A percentile compares a stretch with the other conserved stretches of the same genome.
phyloP scores from a whole-genome alignment of 208 protist species.

The Phytomonas sp. region DNA sequence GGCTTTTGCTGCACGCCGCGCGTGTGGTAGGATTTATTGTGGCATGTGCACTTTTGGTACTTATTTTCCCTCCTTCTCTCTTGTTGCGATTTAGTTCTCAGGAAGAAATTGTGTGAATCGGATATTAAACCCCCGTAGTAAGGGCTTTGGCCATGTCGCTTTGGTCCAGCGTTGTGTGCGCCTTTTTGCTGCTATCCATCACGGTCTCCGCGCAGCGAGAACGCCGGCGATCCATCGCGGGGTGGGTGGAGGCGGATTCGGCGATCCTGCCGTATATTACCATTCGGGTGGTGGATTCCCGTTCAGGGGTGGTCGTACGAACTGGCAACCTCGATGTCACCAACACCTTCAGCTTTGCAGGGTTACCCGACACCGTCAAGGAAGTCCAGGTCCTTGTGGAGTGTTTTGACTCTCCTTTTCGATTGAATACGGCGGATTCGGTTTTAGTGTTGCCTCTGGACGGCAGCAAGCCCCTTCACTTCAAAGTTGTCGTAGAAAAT shows the following conservation, averaged over 20 bases:
- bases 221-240: constrained; percentile 22
- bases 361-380: constrained; percentile 24
- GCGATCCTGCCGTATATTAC: constrained; percentile 41
- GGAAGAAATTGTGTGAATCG: neutral
- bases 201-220: neutral
- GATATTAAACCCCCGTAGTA: neutral
- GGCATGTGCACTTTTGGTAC: neutral
- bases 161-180: neutral
- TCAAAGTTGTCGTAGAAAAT: neutral
- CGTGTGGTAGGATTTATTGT: neutral
- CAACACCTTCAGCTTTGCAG: constrained; percentile 54
- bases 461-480: neutral
- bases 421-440: constrained; percentile 8
- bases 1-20: neutral
- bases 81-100: neutral
- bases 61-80: neutral
- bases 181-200: neutral
- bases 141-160: neutral
- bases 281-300: constrained; percentile 48
- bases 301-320: constrained; percentile 44
- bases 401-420: constrained; percentile 29
- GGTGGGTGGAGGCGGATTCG: constrained; percentile 34
- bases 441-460: neutral
- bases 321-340: constrained; percentile 41
- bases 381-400: constrained; percentile 40